Conservation (phyloP, 163 green algal genomes). For the Trebouxiophyceae sp. region DNA sequence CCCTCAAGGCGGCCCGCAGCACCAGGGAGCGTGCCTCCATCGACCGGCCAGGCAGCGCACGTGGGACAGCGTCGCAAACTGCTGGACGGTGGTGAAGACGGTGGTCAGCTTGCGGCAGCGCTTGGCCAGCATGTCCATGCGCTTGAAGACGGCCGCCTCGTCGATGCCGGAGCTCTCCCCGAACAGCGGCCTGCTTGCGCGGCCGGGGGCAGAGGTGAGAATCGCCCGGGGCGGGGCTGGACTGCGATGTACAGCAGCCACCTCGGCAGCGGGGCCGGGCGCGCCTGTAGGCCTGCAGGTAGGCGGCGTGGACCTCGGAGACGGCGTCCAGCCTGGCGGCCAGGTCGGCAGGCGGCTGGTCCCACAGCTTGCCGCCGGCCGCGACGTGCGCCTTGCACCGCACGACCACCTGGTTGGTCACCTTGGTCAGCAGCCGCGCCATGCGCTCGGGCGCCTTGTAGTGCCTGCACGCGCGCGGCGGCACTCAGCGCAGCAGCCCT, state of each 20-base stretch:
- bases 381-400: constrained; percentile 57
- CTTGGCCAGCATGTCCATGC: constrained; percentile 85
- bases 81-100: constrained; percentile 86
- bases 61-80: constrained; percentile 71
- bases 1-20: too few species aligned
- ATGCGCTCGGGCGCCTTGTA: constrained; percentile 76
- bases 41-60: not conserved
- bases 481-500: too few species aligned
- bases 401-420: constrained; percentile 42
- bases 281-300: constrained; percentile 23
- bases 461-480: too few species aligned
- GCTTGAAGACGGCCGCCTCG: constrained; percentile 76
- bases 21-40: too few species aligned
- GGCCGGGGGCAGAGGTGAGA: too few species aligned
- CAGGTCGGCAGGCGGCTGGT: constrained; percentile 65
- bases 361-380: constrained; percentile 77
- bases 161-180: too few species aligned
- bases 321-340: constrained; percentile 56
- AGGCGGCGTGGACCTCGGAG: constrained; percentile 36
- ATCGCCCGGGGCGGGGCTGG: too few species aligned
- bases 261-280: too few species aligned
- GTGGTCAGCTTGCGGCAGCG: constrained; percentile 78
- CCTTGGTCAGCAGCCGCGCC: constrained; percentile 56
- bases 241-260: too few species aligned
- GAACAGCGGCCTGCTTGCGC: too few species aligned